Evolutionary conservation across 257 asterid genomes (phyloP).

Genomic region (Paulownia fortunei): DNA sequence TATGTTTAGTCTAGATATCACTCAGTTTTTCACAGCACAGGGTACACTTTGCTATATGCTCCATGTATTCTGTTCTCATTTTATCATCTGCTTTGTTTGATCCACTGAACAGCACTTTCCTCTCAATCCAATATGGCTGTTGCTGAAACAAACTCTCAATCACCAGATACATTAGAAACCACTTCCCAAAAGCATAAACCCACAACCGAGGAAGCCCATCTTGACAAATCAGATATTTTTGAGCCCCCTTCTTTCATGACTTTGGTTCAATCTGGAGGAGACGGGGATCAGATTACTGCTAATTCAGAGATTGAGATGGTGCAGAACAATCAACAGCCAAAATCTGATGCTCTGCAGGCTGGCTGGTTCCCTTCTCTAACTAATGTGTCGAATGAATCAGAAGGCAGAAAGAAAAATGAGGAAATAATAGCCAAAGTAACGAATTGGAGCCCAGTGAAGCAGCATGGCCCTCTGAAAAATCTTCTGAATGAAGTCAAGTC

Average conservation of each 20-base stretch:
- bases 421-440: slow-evolving; percentile 81
- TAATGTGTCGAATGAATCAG: slow-evolving; percentile 71
- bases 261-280: slow-evolving; percentile 54
- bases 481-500: slow-evolving; percentile 74
- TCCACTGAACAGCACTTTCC: slow-evolving; percentile 40
- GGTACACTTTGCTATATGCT: not conserved
- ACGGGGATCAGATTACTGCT: slow-evolving; percentile 31
- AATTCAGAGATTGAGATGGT: slow-evolving; percentile 60
- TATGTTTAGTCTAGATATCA: not conserved
- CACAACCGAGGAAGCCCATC: slow-evolving; percentile 37
- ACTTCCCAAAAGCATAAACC: slow-evolving; percentile 44
- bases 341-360: slow-evolving; percentile 58
- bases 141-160: slow-evolving; percentile 36
- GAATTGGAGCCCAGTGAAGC: slow-evolving; percentile 71
- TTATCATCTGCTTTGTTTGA: slow-evolving; percentile 9
- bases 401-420: slow-evolving; percentile 88
- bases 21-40: not conserved
- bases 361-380: slow-evolving; percentile 84
- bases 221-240: slow-evolving; percentile 52
- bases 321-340: slow-evolving; percentile 46
- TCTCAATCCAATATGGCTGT: slow-evolving; percentile 43
- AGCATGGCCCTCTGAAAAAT: slow-evolving; percentile 64
- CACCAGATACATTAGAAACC: slow-evolving; percentile 47
- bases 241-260: slow-evolving; percentile 88
- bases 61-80: slow-evolving; percentile 12